These are phyloP conservation scores for Luzula sylvatica DNA, from an alignment of 176 grass and related monocot genomes.

Conservation along the genomic window DNA sequence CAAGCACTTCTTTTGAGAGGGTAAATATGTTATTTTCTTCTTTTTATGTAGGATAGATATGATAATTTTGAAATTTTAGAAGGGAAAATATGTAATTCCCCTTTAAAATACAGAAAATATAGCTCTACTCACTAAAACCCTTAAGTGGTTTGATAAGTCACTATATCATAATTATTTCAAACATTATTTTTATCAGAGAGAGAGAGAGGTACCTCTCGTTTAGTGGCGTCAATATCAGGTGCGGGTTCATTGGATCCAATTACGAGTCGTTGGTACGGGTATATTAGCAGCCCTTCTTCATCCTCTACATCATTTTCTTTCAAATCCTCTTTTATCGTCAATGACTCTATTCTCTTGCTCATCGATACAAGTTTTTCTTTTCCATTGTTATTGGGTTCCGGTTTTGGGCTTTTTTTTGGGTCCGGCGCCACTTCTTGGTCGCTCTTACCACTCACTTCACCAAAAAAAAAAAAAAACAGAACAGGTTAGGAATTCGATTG, in stretches of 20 bases:
- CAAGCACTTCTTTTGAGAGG: too few relatives aligned
- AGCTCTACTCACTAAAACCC: too few relatives aligned
- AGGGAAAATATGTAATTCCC: too few relatives aligned
- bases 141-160: too few relatives aligned
- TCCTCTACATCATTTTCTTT: constrained; percentile 64
- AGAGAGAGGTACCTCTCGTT: constrained; percentile 57
- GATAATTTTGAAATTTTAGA: too few relatives aligned
- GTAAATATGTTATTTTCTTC: too few relatives aligned
- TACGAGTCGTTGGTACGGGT: constrained; percentile 73
- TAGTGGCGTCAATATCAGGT: constrained; percentile 65
- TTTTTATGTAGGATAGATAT: too few relatives aligned
- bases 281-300: constrained; percentile 50
- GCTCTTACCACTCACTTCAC: constrained; percentile 47
- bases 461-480: constrained; percentile 29
- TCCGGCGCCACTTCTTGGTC: constrained; percentile 32
- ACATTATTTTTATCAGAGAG: too few relatives aligned
- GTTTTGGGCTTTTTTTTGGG: constrained; percentile 52
- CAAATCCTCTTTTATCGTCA: constrained; percentile 54
- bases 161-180: too few relatives aligned
- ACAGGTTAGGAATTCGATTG: too few relatives aligned
- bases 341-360: constrained; percentile 28
- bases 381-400: constrained; percentile 40
- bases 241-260: constrained; percentile 48
- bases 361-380: constrained; percentile 28
- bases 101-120: too few relatives aligned